A percentile compares a stretch with the other conserved stretches of the same genome.
phyloP scores from a whole-genome alignment of 257 asterid species.

The Osmanthus fragrans region DNA sequence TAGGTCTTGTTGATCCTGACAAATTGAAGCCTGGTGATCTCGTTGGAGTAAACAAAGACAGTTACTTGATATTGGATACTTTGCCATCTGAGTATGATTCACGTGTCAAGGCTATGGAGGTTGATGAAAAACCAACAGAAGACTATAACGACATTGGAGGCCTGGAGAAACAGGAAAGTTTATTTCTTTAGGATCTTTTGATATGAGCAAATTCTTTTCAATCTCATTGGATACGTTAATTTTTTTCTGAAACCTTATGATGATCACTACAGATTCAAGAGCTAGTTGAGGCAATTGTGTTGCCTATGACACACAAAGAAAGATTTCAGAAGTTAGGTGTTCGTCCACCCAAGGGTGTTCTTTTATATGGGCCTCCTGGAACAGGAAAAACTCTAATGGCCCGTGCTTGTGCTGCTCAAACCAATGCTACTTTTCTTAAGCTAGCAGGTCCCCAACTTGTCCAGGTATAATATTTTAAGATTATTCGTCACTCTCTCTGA shows the following conservation, averaged over 20 bases:
- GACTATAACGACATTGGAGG: slow-evolving; percentile 97
- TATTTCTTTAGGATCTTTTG: neutral
- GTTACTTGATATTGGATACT: slow-evolving; percentile 91
- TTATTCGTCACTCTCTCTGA: neutral
- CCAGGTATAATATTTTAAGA: slow-evolving; percentile 43
- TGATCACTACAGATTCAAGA: slow-evolving; percentile 62
- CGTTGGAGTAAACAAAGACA: slow-evolving; percentile 98
- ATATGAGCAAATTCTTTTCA: neutral
- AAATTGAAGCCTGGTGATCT: slow-evolving; percentile 92
- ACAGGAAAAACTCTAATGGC: slow-evolving; percentile 85
- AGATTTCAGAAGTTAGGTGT: slow-evolving; percentile 72
- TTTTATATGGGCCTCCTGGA: slow-evolving; percentile 85
- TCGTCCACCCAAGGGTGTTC: slow-evolving; percentile 84
- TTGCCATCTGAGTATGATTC: slow-evolving; percentile 96
- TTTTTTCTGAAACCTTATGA: neutral
- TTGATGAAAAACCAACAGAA: slow-evolving; percentile 98
- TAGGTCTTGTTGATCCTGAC: slow-evolving; percentile 96
- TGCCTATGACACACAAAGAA: slow-evolving; percentile 85
- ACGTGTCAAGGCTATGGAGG: slow-evolving; percentile 99
- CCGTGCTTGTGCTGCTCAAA: slow-evolving; percentile 81
- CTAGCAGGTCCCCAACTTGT: slow-evolving; percentile 81
- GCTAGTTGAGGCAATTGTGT: slow-evolving; percentile 77
- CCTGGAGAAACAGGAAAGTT: slow-evolving; percentile 83
- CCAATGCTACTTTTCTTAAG: slow-evolving; percentile 77
- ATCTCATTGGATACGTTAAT: neutral